Percentiles rank a stretch among this genome's conserved stretches.
Evolutionary conservation across 768 basidiomycete species (phyloP).

Genomic region (Mrakia hoshinonis): DNA sequence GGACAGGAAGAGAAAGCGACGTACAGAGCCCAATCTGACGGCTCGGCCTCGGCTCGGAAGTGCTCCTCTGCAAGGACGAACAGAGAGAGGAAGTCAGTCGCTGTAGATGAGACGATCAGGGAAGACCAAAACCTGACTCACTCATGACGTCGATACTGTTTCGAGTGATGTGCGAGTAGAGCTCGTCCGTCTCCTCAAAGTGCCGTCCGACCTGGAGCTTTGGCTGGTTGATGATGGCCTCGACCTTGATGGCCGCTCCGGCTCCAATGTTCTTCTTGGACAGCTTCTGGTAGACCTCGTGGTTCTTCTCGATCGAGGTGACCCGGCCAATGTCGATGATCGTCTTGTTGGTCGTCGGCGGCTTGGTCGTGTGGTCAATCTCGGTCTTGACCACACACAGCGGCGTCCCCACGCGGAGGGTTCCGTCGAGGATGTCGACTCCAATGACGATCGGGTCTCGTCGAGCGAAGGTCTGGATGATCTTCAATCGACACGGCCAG

Average conservation of each 20-base stretch:
- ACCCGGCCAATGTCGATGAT: constrained; percentile 89
- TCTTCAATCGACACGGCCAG: constrained; percentile 91
- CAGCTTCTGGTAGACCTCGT: constrained; percentile 53
- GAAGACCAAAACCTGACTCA: constrained; percentile 45
- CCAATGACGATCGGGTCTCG: constrained; percentile 96
- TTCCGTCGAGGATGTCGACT: constrained; percentile 90
- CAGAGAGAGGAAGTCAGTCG: background rate
- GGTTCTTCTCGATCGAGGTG: constrained; percentile 97
- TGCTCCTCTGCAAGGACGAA: constrained; percentile 49
- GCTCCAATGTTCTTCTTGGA: constrained; percentile 30
- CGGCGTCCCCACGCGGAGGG: constrained; percentile 83
- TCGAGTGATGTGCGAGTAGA: constrained; percentile 80
- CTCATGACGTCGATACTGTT: constrained; percentile 93
- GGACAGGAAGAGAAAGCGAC: constrained; percentile 43
- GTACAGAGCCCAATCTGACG: constrained; percentile 77
- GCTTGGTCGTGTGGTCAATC: constrained; percentile 43
- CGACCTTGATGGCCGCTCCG: constrained; percentile 93
- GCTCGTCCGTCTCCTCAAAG: constrained; percentile 74
- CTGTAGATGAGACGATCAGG: constrained; percentile 24
- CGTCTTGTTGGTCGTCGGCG: constrained; percentile 69
- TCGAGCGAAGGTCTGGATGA: constrained; percentile 87
- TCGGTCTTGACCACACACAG: constrained; percentile 91
- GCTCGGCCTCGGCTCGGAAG: constrained; percentile 80
- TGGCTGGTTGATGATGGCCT: constrained; percentile 80
- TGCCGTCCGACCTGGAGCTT: constrained; percentile 30